Conservation (phyloP, 257 asterid genomes). For the Solanum chiquidenum region DNA sequence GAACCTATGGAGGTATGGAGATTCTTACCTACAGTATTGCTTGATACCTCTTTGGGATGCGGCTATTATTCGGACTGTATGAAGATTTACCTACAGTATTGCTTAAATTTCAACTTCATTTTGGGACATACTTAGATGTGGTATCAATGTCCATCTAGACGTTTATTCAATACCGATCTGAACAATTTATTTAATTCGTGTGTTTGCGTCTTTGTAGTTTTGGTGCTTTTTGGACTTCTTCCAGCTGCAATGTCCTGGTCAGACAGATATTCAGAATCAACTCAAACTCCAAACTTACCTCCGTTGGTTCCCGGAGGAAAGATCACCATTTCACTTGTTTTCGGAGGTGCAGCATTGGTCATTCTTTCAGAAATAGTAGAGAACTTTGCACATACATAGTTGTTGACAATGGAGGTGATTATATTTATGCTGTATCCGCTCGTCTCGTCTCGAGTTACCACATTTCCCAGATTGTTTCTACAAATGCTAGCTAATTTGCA, state of each 20-base stretch:
- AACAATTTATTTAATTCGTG: background rate
- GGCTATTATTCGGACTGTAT: too few relatives aligned
- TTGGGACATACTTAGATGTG: background rate
- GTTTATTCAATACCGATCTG: background rate
- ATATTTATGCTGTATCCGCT: background rate
- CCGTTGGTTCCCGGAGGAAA: conserved; percentile 74
- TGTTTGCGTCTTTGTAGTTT: conserved; percentile 25
- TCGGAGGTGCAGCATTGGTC: conserved; percentile 61
- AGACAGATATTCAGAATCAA: conserved; percentile 41
- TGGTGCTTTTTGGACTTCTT: conserved; percentile 75
- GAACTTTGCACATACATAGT: conserved; percentile 30
- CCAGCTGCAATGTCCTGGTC: conserved; percentile 96
- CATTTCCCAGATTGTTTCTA: background rate
- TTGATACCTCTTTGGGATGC: background rate
- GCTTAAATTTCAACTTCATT: background rate
- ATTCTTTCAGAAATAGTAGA: conserved; percentile 51
- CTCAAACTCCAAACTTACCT: conserved; percentile 24
- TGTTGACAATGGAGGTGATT: background rate
- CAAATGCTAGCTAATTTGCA: background rate
- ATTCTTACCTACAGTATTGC: background rate
- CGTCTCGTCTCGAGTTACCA: background rate
- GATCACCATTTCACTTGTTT: conserved; percentile 55
- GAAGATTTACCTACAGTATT: background rate
- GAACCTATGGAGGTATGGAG: conserved; percentile 81
- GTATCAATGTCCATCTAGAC: background rate